These are phyloP conservation scores for Fistulina hepatica DNA, from an alignment of 1,284 basidiomycete species.

Conservation along the genomic window DNA sequence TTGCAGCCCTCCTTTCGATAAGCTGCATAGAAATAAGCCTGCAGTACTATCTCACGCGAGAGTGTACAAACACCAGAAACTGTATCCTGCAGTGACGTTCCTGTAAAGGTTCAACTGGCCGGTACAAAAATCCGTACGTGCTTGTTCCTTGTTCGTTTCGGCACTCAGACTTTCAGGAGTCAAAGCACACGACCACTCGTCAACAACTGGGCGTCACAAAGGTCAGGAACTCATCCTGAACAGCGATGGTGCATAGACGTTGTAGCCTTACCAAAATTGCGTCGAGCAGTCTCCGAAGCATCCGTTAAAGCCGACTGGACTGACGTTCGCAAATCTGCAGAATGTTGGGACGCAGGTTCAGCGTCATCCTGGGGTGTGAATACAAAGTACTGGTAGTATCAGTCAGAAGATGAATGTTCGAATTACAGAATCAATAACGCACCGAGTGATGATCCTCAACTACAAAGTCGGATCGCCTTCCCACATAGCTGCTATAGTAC, in stretches of 20 bases:
- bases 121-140: slow-evolving; percentile 47
- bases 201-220: slow-evolving; percentile 40
- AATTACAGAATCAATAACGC: background rate
- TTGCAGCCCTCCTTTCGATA: slow-evolving; percentile 54
- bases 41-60: background rate
- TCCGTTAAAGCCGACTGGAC: slow-evolving; percentile 31
- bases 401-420: background rate
- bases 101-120: slow-evolving; percentile 54
- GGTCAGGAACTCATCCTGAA: background rate
- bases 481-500: slow-evolving; percentile 44
- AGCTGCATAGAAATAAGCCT: slow-evolving; percentile 22
- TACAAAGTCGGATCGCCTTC: slow-evolving; percentile 53
- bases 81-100: slow-evolving; percentile 53
- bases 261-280: slow-evolving; percentile 34
- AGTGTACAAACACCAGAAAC: slow-evolving; percentile 56
- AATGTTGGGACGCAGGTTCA: slow-evolving; percentile 40
- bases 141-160: slow-evolving; percentile 35
- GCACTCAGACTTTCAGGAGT: slow-evolving; percentile 42
- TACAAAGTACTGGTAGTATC: slow-evolving; percentile 60
- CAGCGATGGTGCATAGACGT: background rate
- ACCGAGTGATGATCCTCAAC: slow-evolving; percentile 48
- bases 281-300: slow-evolving; percentile 31
- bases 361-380: slow-evolving; percentile 39
- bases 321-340: slow-evolving; percentile 32
- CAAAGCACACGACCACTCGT: slow-evolving; percentile 66